Evolutionary conservation across 1,284 basidiomycete species (phyloP), one percentile per base, ranked within the genome.

Genomic region (Rhodotorula sp.): DNA sequence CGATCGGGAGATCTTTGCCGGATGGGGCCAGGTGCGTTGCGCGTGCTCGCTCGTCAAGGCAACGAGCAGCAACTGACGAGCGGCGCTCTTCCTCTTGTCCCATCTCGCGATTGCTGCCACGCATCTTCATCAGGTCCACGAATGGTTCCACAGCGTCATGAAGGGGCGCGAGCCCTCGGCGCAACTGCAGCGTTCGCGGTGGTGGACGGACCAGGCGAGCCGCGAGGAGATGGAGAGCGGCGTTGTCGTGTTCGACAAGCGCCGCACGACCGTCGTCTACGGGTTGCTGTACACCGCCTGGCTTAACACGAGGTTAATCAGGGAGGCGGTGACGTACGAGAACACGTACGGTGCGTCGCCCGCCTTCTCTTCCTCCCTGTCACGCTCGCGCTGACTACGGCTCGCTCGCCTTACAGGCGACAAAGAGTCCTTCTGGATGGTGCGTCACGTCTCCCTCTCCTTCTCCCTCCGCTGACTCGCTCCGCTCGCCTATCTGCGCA

Each of bases 211-310:
- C 56, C 37, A 61, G 51, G 69, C 72, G 3, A 64, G 59, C 32
- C 59, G 75, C 27, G 72, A 77, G 64, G 70, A 78, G 73, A 73
- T 77, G 77, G 68, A 78, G 73, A 66, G 71, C 55, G 67, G 77
- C 56, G 76, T 79, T 39, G 70, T 79, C 66, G 75, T 73, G 17
- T 65, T 72, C 27, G 67, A 72, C 64, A 69, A 72, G 64, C 55
- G 63, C 15, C 41, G 63, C 39, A 44, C 55, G 10, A n/a, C 37
- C 61, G 70, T 72, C 36, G 46, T 57, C 17, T 64, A 66, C 27
- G 71, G 70, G 2, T 34, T 75, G 44, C 37, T 70, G 15, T 75
- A 65, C 29, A 53, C 57, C 25, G 75, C 61, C 2, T 73, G 72
- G 51, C 64, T 76, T 36, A 76, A 76, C 44, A 75, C 71, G 41